Evolutionary conservation across 2,329 filamentous ascomycete genomes (phyloP), one percentile per base, ranked within the genome.

Genomic region (Cytospora schulzeri): DNA sequence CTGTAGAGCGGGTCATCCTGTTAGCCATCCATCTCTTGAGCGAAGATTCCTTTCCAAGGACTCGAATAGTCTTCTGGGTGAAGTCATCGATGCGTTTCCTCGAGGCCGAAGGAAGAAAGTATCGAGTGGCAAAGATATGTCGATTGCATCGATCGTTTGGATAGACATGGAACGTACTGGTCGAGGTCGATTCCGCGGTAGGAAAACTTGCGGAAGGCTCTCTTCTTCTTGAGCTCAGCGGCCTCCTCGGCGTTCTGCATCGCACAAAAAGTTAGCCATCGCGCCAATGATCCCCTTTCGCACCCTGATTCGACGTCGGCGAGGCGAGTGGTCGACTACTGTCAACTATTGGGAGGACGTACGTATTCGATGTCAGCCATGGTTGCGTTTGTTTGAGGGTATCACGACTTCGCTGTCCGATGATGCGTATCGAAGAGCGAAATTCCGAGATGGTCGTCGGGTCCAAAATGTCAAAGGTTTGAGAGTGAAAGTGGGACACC

Each of bases 181-280:
- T 99, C 95, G 82, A 99, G 93, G 83, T 99, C 95, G 83, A 99
- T 92, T 79, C 95, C 95, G 80, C 95, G 92, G 92, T 97, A 99
- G 75, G 93, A 95, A 82, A 98, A 99, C 91, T 98, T 99, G 86
- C 93, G 91, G 91, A 98, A 97, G 76, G 93, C 86, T 94, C 95
- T 96, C 87, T 91, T 96, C 88, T 92, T 96, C 93, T 98, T 99
- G 84, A 99, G 86, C 91, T 97, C 95, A 80, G 93, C 94, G 84
- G 94, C 94, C 88, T 95, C 92, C 87, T 96, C 93, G 81, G 93
- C 90, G 86, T 97, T 94, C 93, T 97, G 76, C 75, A 67, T 48
- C 55, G 53, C 57, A 31, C 58, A 53, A 59, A 52, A 60, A 52
- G 57, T 68, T 35, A 67, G 58, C 58, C 66, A 63, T 65, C 45